phyloP scores from a whole-genome alignment of 768 basidiomycete species.

The Hypholoma fasciculare region DNA sequence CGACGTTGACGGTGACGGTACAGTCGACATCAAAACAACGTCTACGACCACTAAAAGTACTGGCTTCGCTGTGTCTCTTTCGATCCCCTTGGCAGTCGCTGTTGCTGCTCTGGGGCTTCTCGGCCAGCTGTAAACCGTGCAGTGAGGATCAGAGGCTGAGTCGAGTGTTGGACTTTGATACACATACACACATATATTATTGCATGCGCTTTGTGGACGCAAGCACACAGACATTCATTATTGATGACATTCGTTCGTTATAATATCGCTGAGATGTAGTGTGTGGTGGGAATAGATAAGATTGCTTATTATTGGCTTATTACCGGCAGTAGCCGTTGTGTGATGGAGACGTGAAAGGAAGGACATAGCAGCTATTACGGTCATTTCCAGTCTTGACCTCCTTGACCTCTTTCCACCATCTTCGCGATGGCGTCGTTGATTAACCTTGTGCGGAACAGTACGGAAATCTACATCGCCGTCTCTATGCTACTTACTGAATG shows the following conservation, averaged over 20 bases:
- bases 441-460: slow-evolving; percentile 43
- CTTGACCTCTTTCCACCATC: slow-evolving; percentile 5
- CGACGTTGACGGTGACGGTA: slow-evolving; percentile 39
- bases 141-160: not conserved
- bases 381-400: slow-evolving; percentile 2
- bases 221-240: too few species aligned
- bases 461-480: slow-evolving; percentile 10
- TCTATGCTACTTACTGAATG: slow-evolving; percentile 2
- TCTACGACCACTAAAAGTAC: not conserved
- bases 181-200: too few species aligned
- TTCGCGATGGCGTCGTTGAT: slow-evolving; percentile 41
- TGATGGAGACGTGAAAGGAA: not conserved
- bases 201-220: too few species aligned
- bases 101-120: not conserved
- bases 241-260: too few species aligned
- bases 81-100: not conserved
- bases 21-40: slow-evolving; percentile 18
- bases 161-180: too few species aligned
- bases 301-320: not conserved
- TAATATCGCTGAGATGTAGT: not conserved
- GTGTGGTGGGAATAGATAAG: not conserved
- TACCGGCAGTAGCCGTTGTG: not conserved
- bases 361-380: not conserved
- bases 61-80: not conserved
- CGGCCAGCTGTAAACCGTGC: not conserved